Percentiles rank a stretch among this genome's conserved stretches.
phyloP scores from a whole-genome alignment of 2,329 filamentous ascomycete species.

The Apiospora hydei region DNA sequence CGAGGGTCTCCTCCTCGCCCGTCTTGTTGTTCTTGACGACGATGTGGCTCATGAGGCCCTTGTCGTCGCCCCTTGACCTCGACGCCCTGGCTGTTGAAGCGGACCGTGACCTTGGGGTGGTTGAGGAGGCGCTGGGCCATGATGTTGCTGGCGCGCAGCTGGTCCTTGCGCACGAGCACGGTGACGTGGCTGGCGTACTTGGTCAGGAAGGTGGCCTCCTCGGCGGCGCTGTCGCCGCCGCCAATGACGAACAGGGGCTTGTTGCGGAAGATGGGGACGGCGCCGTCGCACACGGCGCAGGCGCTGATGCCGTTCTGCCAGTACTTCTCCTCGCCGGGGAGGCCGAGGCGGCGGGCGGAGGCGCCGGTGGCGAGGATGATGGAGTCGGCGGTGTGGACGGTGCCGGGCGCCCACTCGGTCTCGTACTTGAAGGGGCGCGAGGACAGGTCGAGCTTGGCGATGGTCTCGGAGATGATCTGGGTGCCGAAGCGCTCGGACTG shows the following conservation, averaged over 20 bases:
- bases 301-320: slow-evolving; percentile 98
- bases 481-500: slow-evolving; percentile 95
- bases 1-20: slow-evolving; percentile 80
- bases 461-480: slow-evolving; percentile 90
- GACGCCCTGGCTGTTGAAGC: slow-evolving; percentile 81
- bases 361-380: slow-evolving; percentile 96
- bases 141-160: slow-evolving; percentile 85
- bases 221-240: slow-evolving; percentile 94
- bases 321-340: slow-evolving; percentile 91
- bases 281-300: slow-evolving; percentile 96
- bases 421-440: slow-evolving; percentile 89
- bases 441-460: slow-evolving; percentile 86
- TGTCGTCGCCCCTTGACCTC: slow-evolving; percentile 88
- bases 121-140: slow-evolving; percentile 86
- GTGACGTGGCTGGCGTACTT: slow-evolving; percentile 97
- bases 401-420: slow-evolving; percentile 85
- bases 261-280: slow-evolving; percentile 95
- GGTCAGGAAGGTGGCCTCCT: slow-evolving; percentile 96
- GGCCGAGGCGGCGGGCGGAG: slow-evolving; percentile 82
- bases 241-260: slow-evolving; percentile 96
- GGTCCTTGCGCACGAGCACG: slow-evolving; percentile 87
- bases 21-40: slow-evolving; percentile 81
- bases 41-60: slow-evolving; percentile 88
- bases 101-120: slow-evolving; percentile 90
- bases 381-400: slow-evolving; percentile 87